phyloP scores from a whole-genome alignment of 768 basidiomycete species.

The Trichaptum fuscoviolaceum region DNA sequence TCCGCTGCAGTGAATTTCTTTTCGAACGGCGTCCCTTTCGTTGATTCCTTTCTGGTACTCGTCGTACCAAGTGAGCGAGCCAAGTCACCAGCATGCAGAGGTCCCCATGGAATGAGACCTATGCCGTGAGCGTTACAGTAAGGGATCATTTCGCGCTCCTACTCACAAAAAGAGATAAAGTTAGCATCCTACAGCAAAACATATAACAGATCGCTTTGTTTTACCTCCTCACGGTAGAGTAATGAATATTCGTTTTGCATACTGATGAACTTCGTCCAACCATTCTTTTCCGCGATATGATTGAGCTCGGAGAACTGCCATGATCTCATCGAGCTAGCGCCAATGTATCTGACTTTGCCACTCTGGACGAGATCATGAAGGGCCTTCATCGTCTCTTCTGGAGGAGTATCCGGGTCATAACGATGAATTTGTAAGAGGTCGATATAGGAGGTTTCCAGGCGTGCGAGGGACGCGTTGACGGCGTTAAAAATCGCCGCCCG shows the following conservation, averaged over 20 bases:
- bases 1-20: constrained; percentile 18
- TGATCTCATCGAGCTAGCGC: constrained; percentile 19
- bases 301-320: constrained; percentile 23
- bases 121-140: constrained; percentile 28
- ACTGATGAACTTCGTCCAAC: constrained; percentile 37
- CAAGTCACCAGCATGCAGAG: constrained; percentile 25
- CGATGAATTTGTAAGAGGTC: constrained; percentile 32
- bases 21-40: constrained; percentile 9
- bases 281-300: constrained; percentile 17
- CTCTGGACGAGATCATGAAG: constrained; percentile 36
- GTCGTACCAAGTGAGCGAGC: constrained; percentile 17
- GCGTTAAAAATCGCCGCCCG: constrained; percentile 17
- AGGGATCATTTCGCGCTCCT: constrained; percentile 31
- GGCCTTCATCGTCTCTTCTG: constrained; percentile 35
- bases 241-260: constrained; percentile 43
- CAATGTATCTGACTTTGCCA: constrained; percentile 37
- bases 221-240: constrained; percentile 39
- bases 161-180: background rate
- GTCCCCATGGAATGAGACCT: constrained; percentile 37
- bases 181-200: background rate
- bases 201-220: no score
- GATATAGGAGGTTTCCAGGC: constrained; percentile 19
- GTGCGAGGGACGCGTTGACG: constrained; percentile 15
- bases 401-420: constrained; percentile 23
- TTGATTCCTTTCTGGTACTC: constrained; percentile 2